phyloP scores from a whole-genome alignment of 345 rosid genomes.

The Salix viminalis region DNA sequence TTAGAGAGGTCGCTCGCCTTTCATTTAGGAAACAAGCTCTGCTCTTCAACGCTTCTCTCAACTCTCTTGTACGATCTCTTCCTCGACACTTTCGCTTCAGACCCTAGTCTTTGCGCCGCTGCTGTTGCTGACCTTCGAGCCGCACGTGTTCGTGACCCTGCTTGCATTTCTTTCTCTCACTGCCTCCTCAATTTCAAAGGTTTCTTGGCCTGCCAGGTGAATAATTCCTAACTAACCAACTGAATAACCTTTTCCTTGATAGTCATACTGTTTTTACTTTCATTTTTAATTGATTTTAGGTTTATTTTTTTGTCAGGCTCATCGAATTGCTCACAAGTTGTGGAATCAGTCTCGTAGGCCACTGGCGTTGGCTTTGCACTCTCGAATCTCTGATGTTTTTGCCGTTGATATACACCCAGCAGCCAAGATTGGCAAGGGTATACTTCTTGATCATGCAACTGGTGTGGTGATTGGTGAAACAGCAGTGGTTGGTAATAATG shows the following conservation, averaged over 20 bases:
- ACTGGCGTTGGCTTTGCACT: conserved; percentile 83
- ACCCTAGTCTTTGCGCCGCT: conserved; percentile 65
- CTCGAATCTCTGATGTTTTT: conserved; percentile 88
- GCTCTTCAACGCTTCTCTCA: conserved; percentile 93
- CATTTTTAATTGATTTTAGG: background rate
- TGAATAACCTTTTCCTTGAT: background rate
- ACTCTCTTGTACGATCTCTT: conserved; percentile 92
- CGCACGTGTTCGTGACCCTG: conserved; percentile 79
- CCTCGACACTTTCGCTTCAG: conserved; percentile 72
- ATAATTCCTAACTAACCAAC: no score
- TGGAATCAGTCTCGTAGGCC: conserved; percentile 76
- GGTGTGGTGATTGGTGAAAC: conserved; percentile 94
- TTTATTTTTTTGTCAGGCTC: conserved; percentile 44
- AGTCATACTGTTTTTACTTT: no score
- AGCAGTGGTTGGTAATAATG: conserved; percentile 84
- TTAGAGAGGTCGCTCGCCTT: conserved; percentile 82
- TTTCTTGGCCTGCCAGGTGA: conserved; percentile 88
- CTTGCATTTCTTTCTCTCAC: conserved; percentile 92
- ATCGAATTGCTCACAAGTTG: conserved; percentile 79
- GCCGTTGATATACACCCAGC: conserved; percentile 96
- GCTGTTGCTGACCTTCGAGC: conserved; percentile 94
- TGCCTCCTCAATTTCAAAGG: conserved; percentile 97
- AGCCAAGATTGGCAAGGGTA: conserved; percentile 82
- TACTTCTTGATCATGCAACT: conserved; percentile 86
- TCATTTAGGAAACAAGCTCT: conserved; percentile 92